These are phyloP conservation scores for Rubroshorea leprosula DNA, from an alignment of 345 rosid genomes.

Conservation along the genomic window DNA sequence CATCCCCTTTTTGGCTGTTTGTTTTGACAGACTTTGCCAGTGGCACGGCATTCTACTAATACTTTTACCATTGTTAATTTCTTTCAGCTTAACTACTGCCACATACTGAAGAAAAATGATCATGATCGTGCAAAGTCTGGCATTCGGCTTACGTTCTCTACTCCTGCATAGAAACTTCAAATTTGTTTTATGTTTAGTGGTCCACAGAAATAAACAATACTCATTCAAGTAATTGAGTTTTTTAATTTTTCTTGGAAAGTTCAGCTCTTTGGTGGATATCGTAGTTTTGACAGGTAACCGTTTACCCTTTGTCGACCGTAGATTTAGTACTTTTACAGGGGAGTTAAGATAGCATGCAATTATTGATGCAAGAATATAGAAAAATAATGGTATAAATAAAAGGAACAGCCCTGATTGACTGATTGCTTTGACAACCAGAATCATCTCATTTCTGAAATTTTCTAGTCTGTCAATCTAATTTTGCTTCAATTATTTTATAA, in stretches of 20 bases:
- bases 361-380: too few species aligned
- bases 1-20: not conserved
- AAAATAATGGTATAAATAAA: not conserved
- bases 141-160: slow-evolving; percentile 49
- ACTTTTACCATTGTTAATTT: not conserved
- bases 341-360: too few species aligned
- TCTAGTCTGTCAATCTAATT: too few species aligned
- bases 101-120: slow-evolving; percentile 47
- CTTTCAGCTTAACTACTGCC: slow-evolving; percentile 67
- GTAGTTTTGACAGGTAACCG: not conserved
- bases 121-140: slow-evolving; percentile 60
- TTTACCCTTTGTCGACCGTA: not conserved
- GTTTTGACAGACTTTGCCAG: not conserved
- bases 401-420: too few species aligned
- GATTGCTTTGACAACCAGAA: too few species aligned
- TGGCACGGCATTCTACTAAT: not conserved
- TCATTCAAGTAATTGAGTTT: slow-evolving; percentile 16
- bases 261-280: slow-evolving; percentile 9
- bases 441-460: too few species aligned
- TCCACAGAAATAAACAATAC: not conserved
- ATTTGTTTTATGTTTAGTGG: not conserved
- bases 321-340: too few species aligned
- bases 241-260: not conserved
- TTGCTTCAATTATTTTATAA: too few species aligned
- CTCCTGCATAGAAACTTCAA: slow-evolving; percentile 26